Evolutionary conservation across 208 protist species (phyloP), one percentile per base, ranked within the genome.

Genomic region (Trypanosoma cruzi): DNA sequence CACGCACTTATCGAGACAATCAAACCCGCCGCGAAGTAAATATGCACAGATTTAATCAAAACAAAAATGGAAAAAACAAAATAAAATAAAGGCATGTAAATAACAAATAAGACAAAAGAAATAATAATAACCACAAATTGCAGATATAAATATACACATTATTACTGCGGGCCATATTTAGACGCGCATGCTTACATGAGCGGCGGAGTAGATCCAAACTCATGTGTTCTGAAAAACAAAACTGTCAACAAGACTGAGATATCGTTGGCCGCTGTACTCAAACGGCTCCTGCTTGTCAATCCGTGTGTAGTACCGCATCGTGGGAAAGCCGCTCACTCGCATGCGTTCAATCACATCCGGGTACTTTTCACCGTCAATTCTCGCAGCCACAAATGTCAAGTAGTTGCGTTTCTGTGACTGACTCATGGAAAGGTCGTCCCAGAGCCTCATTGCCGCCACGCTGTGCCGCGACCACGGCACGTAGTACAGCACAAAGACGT

Each of bases 181-280:
- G 8, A 44, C 4, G 3, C 40, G 40, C 40, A 14, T 44, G 40
- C 40, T 14, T 3, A 44, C 11, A 20, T 44, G 40, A 44, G 18
- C 40, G 1, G 40, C 8, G 1, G 8, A 44, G 40, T 14, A 1
- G 11, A 1, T 20, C 18, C 18, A 14, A 1, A 5, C 22, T 78
- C 68, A 92, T 46, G 86, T 82, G 61, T 86, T 91, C 58, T 94
- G 88, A 61, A 94, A 94, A 0, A 94, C 79, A 74, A 94, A 94
- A 56, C 88, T 94, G 44, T 89, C 82, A 16, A 94, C 53, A 24
- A 94, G 65, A 34, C 64, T 68, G 18, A 77, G 65, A 54, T 84
- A 69, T 20, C 75, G 74, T 4, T 68, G 20, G 0, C 85, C 75
- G 11, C 57, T 68, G 73, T 90, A 94, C 74, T 94, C 85, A 8